A percentile compares a stretch with the other conserved stretches of the same genome.
phyloP scores from a whole-genome alignment of 768 basidiomycete species.

The Suillus discolor region DNA sequence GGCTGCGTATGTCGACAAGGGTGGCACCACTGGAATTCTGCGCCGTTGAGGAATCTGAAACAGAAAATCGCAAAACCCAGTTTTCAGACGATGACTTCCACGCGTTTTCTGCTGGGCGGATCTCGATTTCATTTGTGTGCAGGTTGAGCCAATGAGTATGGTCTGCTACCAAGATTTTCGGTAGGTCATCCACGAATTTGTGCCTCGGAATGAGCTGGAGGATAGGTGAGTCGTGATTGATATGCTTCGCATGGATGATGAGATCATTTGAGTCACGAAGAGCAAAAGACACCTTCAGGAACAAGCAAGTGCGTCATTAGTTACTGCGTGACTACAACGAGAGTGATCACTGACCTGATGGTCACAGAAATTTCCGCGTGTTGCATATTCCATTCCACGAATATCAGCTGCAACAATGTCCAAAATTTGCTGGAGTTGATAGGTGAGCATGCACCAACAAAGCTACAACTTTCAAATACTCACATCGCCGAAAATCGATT shows the following conservation, averaged over 20 bases:
- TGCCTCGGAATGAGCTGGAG: constrained; percentile 28
- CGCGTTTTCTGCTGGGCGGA: constrained; percentile 26
- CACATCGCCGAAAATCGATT: constrained; percentile 25
- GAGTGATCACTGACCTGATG: constrained; percentile 21
- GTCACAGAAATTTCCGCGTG: constrained; percentile 15
- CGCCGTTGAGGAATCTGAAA: constrained; percentile 13
- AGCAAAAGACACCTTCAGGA: constrained; percentile 27
- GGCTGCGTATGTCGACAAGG: constrained; percentile 31
- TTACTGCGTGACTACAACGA: not conserved
- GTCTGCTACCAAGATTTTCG: constrained; percentile 21
- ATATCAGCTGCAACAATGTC: constrained; percentile 27
- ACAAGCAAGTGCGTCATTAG: not conserved
- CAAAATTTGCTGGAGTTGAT: constrained; percentile 20
- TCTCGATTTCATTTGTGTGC: constrained; percentile 24
- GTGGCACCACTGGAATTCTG: constrained; percentile 7
- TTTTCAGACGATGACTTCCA: constrained; percentile 30
- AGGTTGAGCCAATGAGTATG: constrained; percentile 37
- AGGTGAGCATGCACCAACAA: constrained; percentile 1
- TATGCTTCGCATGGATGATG: constrained; percentile 20
- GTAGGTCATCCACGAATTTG: constrained; percentile 27
- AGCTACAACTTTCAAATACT: not conserved
- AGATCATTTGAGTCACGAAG: constrained; percentile 17
- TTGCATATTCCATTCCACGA: constrained; percentile 29
- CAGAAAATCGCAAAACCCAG: constrained; percentile 25
- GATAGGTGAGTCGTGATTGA: not conserved